Evolutionary conservation across 768 basidiomycete species (phyloP).

Genomic region (Phlegmacium glaucopus): DNA sequence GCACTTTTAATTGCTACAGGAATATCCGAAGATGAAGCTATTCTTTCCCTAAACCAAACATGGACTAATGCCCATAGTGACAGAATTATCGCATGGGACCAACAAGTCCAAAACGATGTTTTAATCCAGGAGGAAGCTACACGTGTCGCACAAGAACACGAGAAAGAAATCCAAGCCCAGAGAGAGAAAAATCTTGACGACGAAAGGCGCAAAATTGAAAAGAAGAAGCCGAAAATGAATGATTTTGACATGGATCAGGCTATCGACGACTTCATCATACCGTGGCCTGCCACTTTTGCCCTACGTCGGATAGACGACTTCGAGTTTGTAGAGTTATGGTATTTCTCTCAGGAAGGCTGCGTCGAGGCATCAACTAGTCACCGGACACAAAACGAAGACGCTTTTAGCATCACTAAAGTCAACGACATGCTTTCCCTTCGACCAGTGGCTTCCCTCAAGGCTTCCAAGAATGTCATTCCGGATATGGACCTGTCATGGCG

Average conservation of each 20-base stretch:
- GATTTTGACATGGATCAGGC: background rate
- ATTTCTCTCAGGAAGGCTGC: slow-evolving; percentile 1
- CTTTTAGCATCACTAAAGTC: slow-evolving; percentile 8
- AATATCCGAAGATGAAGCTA: no score
- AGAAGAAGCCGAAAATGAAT: background rate
- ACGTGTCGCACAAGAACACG: background rate
- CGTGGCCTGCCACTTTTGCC: slow-evolving; percentile 7
- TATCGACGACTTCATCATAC: background rate
- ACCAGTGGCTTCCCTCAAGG: slow-evolving; percentile 8
- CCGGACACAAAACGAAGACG: slow-evolving; percentile 4
- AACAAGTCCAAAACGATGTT: no score
- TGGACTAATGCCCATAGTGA: no score
- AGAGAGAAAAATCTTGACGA: background rate
- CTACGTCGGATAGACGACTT: slow-evolving; percentile 4
- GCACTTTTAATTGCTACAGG: no score
- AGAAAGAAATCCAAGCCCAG: background rate
- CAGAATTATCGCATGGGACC: no score
- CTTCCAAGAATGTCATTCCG: slow-evolving; percentile 4
- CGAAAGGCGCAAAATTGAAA: background rate
- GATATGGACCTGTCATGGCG: slow-evolving; percentile 17
- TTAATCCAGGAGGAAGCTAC: background rate
- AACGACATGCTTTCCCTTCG: slow-evolving; percentile 7
- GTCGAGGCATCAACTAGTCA: background rate
- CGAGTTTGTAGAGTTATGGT: slow-evolving; percentile 10
- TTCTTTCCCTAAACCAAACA: no score